Conservation (phyloP, 345 rosid species). For the Populus simonii region DNA sequence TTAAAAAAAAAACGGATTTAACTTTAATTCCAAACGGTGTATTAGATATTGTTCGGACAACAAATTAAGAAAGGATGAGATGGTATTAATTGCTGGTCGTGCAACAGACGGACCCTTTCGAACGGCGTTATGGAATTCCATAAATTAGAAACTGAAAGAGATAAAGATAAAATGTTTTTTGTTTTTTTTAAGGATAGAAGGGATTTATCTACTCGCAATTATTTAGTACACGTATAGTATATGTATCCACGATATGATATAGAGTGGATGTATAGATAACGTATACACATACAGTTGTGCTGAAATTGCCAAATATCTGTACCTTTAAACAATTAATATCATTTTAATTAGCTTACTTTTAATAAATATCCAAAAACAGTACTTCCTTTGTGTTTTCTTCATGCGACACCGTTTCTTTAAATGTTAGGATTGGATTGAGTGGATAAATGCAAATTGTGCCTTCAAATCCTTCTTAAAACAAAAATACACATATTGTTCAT, state of each 20-base stretch:
- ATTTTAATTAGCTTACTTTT: not conserved
- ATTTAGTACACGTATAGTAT: too few species aligned
- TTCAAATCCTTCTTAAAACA: not conserved
- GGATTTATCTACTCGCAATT: too few species aligned
- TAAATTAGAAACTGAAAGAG: not conserved
- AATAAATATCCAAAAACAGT: not conserved
- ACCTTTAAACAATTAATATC: too few species aligned
- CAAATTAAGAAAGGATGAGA: not conserved
- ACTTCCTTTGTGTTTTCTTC: not conserved
- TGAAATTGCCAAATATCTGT: too few species aligned
- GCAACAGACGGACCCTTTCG: not conserved
- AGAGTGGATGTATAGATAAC: too few species aligned
- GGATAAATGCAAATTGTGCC: not conserved
- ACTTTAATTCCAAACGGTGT: too few species aligned
- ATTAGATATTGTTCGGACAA: not conserved
- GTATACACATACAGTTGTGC: too few species aligned
- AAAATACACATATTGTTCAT: too few species aligned
- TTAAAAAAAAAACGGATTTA: rapidly evolving
- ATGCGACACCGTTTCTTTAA: not conserved
- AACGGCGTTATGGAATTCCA: not conserved
- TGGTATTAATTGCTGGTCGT: not conserved
- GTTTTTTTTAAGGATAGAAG: too few species aligned
- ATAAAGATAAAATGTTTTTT: too few species aligned
- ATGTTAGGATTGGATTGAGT: not conserved
- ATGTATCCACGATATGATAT: too few species aligned